phyloP scores from a whole-genome alignment of 2,329 filamentous ascomycete species.

The Xylariaceae sp. region DNA sequence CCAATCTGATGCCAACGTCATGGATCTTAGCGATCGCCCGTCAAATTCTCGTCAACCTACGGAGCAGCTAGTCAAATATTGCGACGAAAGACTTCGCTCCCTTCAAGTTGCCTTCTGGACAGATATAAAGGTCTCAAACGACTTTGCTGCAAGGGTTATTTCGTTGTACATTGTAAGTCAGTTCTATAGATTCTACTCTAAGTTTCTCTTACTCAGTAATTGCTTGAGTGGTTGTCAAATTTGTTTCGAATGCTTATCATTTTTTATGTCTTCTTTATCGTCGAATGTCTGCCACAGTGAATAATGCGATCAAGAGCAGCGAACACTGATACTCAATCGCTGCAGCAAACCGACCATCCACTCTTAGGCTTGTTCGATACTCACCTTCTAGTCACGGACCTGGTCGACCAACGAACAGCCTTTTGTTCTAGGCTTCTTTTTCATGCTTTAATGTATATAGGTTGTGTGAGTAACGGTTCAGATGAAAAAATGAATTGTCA shows the following conservation, averaged over 20 bases:
- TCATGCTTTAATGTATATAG: slow-evolving; percentile 43
- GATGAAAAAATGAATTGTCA: background rate
- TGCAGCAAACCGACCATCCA: slow-evolving; percentile 45
- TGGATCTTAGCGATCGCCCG: background rate
- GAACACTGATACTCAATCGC: background rate
- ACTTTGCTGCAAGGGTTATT: slow-evolving; percentile 20
- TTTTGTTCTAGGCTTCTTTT: slow-evolving; percentile 46
- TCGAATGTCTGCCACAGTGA: background rate
- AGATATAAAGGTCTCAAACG: slow-evolving; percentile 11
- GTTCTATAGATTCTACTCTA: no score
- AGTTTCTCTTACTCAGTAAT: no score
- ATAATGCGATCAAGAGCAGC: background rate
- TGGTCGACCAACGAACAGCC: slow-evolving; percentile 31
- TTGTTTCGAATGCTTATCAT: background rate
- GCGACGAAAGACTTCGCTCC: slow-evolving; percentile 15
- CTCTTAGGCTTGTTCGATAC: slow-evolving; percentile 46
- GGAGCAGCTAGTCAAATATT: slow-evolving; percentile 3
- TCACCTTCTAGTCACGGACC: slow-evolving; percentile 42
- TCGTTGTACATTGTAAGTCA: slow-evolving; percentile 23
- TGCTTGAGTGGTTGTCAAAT: no score
- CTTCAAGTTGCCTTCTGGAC: slow-evolving; percentile 22
- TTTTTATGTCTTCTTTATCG: background rate
- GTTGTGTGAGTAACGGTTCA: slow-evolving; percentile 39
- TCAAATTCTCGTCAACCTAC: background rate
- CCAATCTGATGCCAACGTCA: no score